Base-by-base conservation (phyloP, 1,284 basidiomycete genomes). In the Leccinum pachyderme region DNA sequence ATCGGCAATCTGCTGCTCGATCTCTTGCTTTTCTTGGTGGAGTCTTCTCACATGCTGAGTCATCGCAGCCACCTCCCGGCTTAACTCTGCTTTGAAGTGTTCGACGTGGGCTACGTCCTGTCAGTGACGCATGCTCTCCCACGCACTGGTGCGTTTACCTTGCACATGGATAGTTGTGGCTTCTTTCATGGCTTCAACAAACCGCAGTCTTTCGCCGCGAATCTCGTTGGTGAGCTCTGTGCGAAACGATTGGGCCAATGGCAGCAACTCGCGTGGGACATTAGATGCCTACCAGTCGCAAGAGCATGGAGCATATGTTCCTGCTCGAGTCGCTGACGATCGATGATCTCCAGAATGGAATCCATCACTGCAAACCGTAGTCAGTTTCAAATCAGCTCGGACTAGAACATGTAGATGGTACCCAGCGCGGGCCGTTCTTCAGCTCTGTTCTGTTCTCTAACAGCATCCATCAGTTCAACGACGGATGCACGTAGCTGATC, bases 141-240 rank as follows among this genome's bases (percentile, higher is more conserved):
- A 41, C 39, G 29, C 1, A 1, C 32, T 11, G 24, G 22, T 47
- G 4, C 33, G 68, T 81, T 72, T 69, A 90, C 90, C 75, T 67
- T 89, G 83, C 7, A 94, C 84, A 60, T 94, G 93, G 65, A 93
- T 89, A 1, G 83, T 83, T 0, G 92, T 94, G 1, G 91, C 92
- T 61, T 92, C 86, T 66, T 89, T 89, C 91, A 94, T 95, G 15
- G 91, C 89, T 62, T 95, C 92, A 9, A 94, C 87, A 65, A 95
- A 94, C 5, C 89, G 77, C 52, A 94, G 72, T 44, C 91, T 77
- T 72, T 94, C 91, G 6, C 91, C 91, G 51, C 86, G 84, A 54
- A 94, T 93, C 63, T 93, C 91, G 51, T 82, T 79, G 2, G 86
- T 85, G 8, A 94, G 77, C 66, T 92, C 91, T 90, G 8, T 35